These are phyloP conservation scores for Huntiella savannae DNA, from an alignment of 2,329 filamentous ascomycete species.

Conservation along the genomic window DNA sequence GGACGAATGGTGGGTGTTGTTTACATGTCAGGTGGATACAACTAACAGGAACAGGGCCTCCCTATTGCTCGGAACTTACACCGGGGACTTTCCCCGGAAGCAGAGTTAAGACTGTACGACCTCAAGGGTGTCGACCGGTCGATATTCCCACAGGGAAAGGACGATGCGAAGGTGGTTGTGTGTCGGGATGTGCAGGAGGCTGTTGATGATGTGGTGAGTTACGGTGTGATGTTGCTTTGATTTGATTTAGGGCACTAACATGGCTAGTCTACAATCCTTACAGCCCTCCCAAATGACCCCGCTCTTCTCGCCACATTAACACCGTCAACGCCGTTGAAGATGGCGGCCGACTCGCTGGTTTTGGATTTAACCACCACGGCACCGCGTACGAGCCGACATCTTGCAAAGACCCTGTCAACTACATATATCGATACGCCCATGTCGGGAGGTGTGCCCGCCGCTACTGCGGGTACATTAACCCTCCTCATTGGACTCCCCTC, in stretches of 20 bases:
- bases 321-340: too few species aligned
- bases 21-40: not conserved
- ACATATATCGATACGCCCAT: slow-evolving; percentile 88
- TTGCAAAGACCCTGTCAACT: not conserved
- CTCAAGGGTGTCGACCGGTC: slow-evolving; percentile 22
- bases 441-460: slow-evolving; percentile 89
- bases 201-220: too few species aligned
- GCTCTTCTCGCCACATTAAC: not conserved
- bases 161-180: not conserved
- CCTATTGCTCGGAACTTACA: slow-evolving; percentile 46
- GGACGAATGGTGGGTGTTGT: slow-evolving; percentile 36
- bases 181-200: not conserved
- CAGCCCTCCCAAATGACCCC: slow-evolving; percentile 61
- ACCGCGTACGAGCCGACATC: not conserved
- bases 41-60: slow-evolving; percentile 26
- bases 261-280: slow-evolving; percentile 62
- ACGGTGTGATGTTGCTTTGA: too few species aligned
- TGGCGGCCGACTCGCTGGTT: too few species aligned
- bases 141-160: not conserved
- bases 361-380: not conserved
- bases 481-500: slow-evolving; percentile 77
- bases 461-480: slow-evolving; percentile 67
- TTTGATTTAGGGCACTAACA: not conserved
- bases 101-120: slow-evolving; percentile 36
- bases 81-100: slow-evolving; percentile 31